Evolutionary conservation across 208 protist genomes (phyloP).

Genomic region (Crithidia expoeki): DNA sequence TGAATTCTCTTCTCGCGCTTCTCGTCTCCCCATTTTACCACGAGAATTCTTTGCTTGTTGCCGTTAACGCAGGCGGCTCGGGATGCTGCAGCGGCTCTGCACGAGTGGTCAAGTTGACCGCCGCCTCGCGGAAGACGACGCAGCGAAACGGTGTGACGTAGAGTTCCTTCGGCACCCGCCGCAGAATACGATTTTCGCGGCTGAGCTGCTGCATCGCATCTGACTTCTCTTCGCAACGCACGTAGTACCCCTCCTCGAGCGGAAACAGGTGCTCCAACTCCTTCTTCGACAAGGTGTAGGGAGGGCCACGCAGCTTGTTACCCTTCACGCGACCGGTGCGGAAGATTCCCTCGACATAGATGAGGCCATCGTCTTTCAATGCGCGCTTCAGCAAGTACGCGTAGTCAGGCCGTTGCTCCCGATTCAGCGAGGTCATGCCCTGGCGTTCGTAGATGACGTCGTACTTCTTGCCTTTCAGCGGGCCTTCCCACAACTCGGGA

Average conservation of each 20-base stretch:
- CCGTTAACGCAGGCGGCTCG: slow-evolving; percentile 21
- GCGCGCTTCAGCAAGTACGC: slow-evolving; percentile 80
- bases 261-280: slow-evolving; percentile 86
- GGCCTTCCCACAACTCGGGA: slow-evolving; percentile 72
- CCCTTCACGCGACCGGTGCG: slow-evolving; percentile 82
- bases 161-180: slow-evolving; percentile 77
- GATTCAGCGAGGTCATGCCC: slow-evolving; percentile 82
- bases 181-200: slow-evolving; percentile 77
- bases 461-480: slow-evolving; percentile 54
- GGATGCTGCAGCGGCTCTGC: slow-evolving; percentile 31
- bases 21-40: neutral
- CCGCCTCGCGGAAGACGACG: slow-evolving; percentile 74
- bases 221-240: slow-evolving; percentile 89
- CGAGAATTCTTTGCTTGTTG: neutral
- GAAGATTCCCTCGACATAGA: slow-evolving; percentile 91
- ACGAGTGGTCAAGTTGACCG: slow-evolving; percentile 50
- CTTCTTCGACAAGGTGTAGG: slow-evolving; percentile 66
- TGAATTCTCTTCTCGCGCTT: too few relatives aligned
- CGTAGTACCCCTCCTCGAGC: slow-evolving; percentile 66
- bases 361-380: slow-evolving; percentile 80
- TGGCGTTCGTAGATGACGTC: slow-evolving; percentile 92
- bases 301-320: slow-evolving; percentile 80
- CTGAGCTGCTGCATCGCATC: slow-evolving; percentile 82
- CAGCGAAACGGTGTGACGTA: slow-evolving; percentile 90
- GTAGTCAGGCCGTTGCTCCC: slow-evolving; percentile 84